These are phyloP conservation scores for Glomus cerebriforme DNA, from an alignment of 192 early-diverging fungal species.

Conservation along the genomic window DNA sequence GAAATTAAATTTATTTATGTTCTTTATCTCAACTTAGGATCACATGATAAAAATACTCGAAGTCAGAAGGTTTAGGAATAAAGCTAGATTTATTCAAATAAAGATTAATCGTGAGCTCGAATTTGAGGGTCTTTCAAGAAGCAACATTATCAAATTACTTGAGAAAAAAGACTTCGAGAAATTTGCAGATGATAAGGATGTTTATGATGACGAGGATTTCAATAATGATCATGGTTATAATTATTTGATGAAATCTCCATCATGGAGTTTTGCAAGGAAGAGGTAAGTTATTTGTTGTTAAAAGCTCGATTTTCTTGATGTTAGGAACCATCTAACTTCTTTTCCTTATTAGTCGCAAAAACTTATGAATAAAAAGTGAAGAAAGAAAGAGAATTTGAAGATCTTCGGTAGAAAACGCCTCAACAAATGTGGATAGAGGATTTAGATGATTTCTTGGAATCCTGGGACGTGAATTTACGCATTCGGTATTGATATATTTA, in stretches of 20 bases:
- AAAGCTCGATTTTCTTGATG: too few species aligned
- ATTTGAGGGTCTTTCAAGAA: conserved; percentile 86
- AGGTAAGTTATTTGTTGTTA: too few species aligned
- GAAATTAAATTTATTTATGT: too few species aligned
- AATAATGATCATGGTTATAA: conserved; percentile 16
- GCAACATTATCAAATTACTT: conserved; percentile 73
- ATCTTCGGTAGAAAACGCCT: conserved; percentile 62
- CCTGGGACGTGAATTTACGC: conserved; percentile 79
- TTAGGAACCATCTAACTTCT: too few species aligned
- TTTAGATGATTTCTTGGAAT: conserved; percentile 74
- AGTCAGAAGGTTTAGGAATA: conserved; percentile 75
- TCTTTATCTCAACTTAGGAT: conserved; percentile 4
- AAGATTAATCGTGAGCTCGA: conserved; percentile 82
- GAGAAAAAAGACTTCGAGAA: conserved; percentile 23
- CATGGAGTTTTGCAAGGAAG: conserved; percentile 5
- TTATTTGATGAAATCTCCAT: neutral
- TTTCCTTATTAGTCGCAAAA: conserved; percentile 52
- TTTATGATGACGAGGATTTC: too few species aligned
- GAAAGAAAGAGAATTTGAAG: conserved; percentile 70
- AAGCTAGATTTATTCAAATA: conserved; percentile 85
- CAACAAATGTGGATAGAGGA: conserved; percentile 83
- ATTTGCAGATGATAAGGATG: neutral
- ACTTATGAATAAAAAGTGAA: conserved; percentile 62
- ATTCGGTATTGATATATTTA: too few species aligned
- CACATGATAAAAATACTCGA: conserved; percentile 67